phyloP scores from a whole-genome alignment of 1,139 yeast genomes.

The Nadsonia starkeyi-henricii region DNA sequence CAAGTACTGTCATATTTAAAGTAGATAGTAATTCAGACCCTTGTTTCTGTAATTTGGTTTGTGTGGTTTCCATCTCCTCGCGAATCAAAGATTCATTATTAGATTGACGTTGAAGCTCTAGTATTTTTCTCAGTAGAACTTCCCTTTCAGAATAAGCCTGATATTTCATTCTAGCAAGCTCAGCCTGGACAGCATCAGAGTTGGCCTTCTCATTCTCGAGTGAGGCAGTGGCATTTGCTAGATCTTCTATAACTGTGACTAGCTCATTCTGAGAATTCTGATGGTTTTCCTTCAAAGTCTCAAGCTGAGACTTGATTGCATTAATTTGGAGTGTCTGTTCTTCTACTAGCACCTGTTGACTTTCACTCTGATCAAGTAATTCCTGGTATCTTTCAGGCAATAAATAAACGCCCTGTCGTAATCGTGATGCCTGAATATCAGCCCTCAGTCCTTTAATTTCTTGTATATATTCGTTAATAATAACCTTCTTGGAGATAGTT shows the following conservation, averaged over 20 bases:
- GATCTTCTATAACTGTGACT: not conserved
- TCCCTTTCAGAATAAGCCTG: not conserved
- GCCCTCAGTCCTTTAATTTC: conserved; percentile 43
- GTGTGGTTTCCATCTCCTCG: not conserved
- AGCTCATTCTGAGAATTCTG: not conserved
- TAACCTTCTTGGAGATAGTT: conserved; percentile 33
- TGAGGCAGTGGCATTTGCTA: not conserved
- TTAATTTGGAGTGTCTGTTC: conserved; percentile 18
- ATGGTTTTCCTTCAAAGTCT: not conserved
- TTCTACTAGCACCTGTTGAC: conserved; percentile 29
- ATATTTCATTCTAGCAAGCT: not conserved
- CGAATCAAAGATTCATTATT: not conserved
- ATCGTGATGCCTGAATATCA: conserved; percentile 44
- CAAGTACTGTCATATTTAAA: not conserved
- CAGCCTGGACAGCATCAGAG: not conserved
- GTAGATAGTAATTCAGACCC: not conserved
- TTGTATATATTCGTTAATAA: conserved; percentile 34
- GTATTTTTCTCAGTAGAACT: not conserved
- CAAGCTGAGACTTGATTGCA: not conserved
- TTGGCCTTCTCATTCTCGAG: not conserved
- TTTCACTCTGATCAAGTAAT: conserved; percentile 29
- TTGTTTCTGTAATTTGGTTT: not conserved
- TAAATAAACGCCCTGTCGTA: conserved; percentile 45
- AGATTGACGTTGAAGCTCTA: not conserved
- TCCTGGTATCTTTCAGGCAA: conserved; percentile 35